Evolutionary conservation across 441 rosid genomes (phyloP).

Genomic region (Aleurites moluccanus): DNA sequence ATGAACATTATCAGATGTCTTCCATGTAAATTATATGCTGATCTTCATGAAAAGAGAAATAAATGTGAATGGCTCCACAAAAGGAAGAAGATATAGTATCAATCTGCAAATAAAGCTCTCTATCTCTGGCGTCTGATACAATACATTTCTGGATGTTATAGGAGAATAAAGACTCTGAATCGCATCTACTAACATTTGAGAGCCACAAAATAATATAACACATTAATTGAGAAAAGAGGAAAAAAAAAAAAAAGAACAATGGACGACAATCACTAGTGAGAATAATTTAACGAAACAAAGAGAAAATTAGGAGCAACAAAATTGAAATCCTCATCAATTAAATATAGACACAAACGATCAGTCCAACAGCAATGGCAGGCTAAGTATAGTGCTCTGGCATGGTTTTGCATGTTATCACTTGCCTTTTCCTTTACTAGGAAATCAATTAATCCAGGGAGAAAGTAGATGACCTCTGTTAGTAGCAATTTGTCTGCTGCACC

Average conservation of each 20-base stretch:
- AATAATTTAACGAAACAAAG: slow-evolving; percentile 26
- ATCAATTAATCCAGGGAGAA: slow-evolving; percentile 21
- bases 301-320: slow-evolving; percentile 37
- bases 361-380: slow-evolving; percentile 31
- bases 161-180: background rate
- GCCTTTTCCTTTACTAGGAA: slow-evolving; percentile 21
- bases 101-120: no score
- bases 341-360: slow-evolving; percentile 41
- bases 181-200: background rate
- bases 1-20: background rate
- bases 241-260: slow-evolving; percentile 15
- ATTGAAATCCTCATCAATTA: slow-evolving; percentile 40
- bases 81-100: no score
- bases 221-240: slow-evolving; percentile 17
- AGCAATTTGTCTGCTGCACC: slow-evolving; percentile 18
- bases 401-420: slow-evolving; percentile 15
- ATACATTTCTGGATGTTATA: background rate
- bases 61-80: no score
- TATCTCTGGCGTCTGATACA: background rate
- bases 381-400: slow-evolving; percentile 20
- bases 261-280: slow-evolving; percentile 23
- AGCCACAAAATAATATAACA: slow-evolving; percentile 21
- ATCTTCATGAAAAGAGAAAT: slow-evolving; percentile 1
- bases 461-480: slow-evolving; percentile 24
- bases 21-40: background rate